Conservation (phyloP, 2,329 filamentous ascomycete species). For the Pseudogymnoascus destructans region DNA sequence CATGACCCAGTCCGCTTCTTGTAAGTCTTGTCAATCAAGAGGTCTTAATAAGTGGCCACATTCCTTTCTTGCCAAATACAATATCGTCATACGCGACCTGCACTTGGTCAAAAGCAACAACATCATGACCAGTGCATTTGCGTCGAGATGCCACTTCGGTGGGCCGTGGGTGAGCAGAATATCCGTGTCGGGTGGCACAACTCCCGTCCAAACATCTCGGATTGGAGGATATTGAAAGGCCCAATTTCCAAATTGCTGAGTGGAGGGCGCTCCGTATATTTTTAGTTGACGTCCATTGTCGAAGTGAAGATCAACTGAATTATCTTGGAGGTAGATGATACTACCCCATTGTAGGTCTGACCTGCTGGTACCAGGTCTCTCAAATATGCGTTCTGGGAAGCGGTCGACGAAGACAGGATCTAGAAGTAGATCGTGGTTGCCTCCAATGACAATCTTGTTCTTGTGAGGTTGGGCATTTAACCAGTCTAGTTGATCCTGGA, state of each 20-base stretch:
- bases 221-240: slow-evolving; percentile 9
- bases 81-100: slow-evolving; percentile 26
- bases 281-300: slow-evolving; percentile 45
- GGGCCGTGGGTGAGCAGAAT: slow-evolving; percentile 55
- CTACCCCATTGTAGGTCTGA: slow-evolving; percentile 48
- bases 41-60: neutral
- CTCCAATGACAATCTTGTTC: slow-evolving; percentile 71
- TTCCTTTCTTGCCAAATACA: neutral
- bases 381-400: neutral
- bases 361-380: slow-evolving; percentile 13
- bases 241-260: slow-evolving; percentile 37
- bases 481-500: slow-evolving; percentile 81
- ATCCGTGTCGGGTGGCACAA: slow-evolving; percentile 45
- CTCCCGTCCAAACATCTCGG: slow-evolving; percentile 44
- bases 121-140: slow-evolving; percentile 38
- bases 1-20: neutral
- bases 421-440: slow-evolving; percentile 83
- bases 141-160: slow-evolving; percentile 39
- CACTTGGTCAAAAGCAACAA: slow-evolving; percentile 48
- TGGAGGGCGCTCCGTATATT: slow-evolving; percentile 70
- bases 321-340: slow-evolving; percentile 65
- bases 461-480: slow-evolving; percentile 58
- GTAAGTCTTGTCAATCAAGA: neutral
- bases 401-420: slow-evolving; percentile 42
- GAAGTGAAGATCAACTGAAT: slow-evolving; percentile 50